Evolutionary conservation across 2,329 filamentous ascomycete species (phyloP).

Genomic region (Pyrenophora teres): DNA sequence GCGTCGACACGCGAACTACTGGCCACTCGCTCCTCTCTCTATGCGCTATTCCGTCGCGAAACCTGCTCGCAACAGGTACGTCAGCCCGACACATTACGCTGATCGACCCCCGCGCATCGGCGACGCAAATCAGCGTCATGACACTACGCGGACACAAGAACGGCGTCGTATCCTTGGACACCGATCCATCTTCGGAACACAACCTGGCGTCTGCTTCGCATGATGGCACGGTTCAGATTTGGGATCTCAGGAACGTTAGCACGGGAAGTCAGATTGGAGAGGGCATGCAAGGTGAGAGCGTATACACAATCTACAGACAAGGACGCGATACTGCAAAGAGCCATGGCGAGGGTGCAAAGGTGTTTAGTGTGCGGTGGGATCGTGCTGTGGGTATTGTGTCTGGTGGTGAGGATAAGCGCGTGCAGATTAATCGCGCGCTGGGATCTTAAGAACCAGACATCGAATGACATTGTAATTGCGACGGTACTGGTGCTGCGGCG

Average conservation of each 20-base stretch:
- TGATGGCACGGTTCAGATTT: constrained; percentile 90
- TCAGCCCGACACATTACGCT: constrained; percentile 86
- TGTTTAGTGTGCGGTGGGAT: constrained; percentile 89
- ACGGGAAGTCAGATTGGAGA: constrained; percentile 58
- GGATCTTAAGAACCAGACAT: constrained; percentile 12
- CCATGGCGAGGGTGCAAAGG: constrained; percentile 83
- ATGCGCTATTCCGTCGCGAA: constrained; percentile 69
- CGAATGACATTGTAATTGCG: neutral
- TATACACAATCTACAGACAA: constrained; percentile 78
- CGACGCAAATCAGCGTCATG: constrained; percentile 78
- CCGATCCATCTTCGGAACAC: constrained; percentile 71
- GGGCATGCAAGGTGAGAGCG: constrained; percentile 67
- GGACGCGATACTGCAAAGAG: constrained; percentile 61
- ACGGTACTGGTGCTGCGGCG: constrained; percentile 14
- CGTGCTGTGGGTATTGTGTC: constrained; percentile 84
- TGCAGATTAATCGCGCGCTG: constrained; percentile 75
- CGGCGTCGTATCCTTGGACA: constrained; percentile 63
- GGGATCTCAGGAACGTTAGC: constrained; percentile 81
- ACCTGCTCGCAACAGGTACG: constrained; percentile 74
- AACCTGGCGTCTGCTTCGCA: constrained; percentile 88
- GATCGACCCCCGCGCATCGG: constrained; percentile 84
- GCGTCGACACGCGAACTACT: constrained; percentile 82
- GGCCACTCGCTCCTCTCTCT: constrained; percentile 83
- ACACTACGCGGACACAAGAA: constrained; percentile 91
- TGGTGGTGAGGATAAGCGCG: constrained; percentile 88